A percentile compares a stretch with the other conserved stretches of the same genome.
Conservation (phyloP, 768 basidiomycete genomes). For the Naematelia aurantialba region DNA sequence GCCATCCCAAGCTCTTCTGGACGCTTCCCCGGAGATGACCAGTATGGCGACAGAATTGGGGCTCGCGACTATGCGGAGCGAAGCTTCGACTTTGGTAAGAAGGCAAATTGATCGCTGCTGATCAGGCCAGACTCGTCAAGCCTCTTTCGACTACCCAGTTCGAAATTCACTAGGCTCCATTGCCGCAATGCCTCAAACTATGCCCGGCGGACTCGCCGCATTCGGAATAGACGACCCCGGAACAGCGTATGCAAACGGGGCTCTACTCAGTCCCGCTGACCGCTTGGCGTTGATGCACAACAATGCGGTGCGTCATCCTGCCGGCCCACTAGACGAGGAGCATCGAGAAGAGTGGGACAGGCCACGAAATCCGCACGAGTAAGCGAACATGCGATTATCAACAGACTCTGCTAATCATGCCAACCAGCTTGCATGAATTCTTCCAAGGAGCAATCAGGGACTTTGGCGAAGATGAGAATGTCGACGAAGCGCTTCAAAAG, state of each 20-base stretch:
- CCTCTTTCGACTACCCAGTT: not conserved
- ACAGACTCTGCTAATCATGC: not conserved
- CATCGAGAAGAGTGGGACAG: not conserved
- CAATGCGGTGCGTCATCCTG: not conserved
- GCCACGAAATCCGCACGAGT: not conserved
- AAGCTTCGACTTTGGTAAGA: not conserved
- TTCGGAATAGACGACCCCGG: not conserved
- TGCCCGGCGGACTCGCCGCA: not conserved
- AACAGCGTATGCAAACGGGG: not conserved
- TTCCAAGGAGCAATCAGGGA: slow-evolving; percentile 39
- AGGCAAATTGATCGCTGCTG: not conserved
- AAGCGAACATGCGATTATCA: not conserved
- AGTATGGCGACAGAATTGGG: not conserved
- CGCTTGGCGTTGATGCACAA: not conserved
- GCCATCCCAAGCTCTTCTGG: not conserved
- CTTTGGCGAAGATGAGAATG: slow-evolving; percentile 55
- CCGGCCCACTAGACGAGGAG: not conserved
- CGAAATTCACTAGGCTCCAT: not conserved
- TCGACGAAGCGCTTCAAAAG: slow-evolving; percentile 59
- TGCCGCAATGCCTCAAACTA: not conserved
- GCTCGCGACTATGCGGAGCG: not conserved
- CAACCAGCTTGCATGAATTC: slow-evolving; percentile 29
- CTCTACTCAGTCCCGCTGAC: not conserved
- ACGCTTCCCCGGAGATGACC: not conserved
- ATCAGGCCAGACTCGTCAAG: too few species aligned